Base-by-base conservation (phyloP, 345 rosid species). In the Rhizophora mangle region DNA sequence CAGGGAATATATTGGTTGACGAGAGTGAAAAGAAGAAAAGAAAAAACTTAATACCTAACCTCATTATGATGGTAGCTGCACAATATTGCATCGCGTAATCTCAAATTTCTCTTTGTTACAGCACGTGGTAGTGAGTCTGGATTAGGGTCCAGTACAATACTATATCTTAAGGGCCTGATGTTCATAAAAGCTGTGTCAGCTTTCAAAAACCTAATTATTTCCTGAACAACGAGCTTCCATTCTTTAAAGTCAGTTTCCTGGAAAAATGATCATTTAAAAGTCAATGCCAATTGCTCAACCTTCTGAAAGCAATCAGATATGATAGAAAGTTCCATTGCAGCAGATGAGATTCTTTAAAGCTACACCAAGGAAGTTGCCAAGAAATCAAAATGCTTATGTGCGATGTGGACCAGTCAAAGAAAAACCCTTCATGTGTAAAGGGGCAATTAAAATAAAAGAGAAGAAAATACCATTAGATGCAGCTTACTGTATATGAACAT, bases 151-250 rank as follows among this genome's bases (percentile, higher is more conserved):
- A 91, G 68, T 11, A 89, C 93, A 71, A 88, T 85, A 81, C 97
- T 94, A 65, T 89, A 94, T 74, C 98, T 89, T 75, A 89, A 79
- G 68, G 98, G 98, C 83, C 96, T 87, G 80, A 84, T 89, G 86
- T 91, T 94, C 98, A 91, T 89, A 80, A 89, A 91, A 75, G 95
- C 83, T 15, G 88, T 81, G 83, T 91, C 98, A 79, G 91, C 95
- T 84, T 91, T 94, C 82, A 94, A 86, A 85, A 91, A 89, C 78
- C 97, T 88, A 81, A 82, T 87, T 72, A 91, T 85, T 80, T 94
- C 98, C 78, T 89, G 96, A 72, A 86, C 91, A 90, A 88, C 93
- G 83, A 91, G 87, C 92, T 91, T 91, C 98, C 97, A 89, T 82
- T 94, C 96, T 85, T 86, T 91, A 82, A 94, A 89, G 70, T 94